A percentile compares a stretch with the other conserved stretches of the same genome.
phyloP scores from a whole-genome alignment of 2,329 filamentous ascomycete genomes.

The Fusarium xylarioides region DNA sequence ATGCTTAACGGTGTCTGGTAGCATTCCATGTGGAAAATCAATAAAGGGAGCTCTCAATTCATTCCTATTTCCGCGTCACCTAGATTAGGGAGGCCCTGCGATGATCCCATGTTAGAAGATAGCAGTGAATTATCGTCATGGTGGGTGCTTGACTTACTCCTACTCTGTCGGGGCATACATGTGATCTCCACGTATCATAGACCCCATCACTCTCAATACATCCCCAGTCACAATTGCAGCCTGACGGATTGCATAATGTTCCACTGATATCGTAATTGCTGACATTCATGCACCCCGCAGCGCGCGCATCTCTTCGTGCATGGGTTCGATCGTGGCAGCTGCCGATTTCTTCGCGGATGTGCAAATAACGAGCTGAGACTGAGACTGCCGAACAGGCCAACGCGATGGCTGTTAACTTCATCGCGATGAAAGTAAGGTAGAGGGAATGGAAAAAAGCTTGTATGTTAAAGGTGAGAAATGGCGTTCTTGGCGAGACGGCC shows the following conservation, averaged over 20 bases:
- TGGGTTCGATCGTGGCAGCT: neutral
- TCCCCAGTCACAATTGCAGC: neutral
- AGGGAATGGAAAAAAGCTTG: neutral
- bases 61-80: accelerated
- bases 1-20: neutral
- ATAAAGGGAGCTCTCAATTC: neutral
- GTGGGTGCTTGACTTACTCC: neutral
- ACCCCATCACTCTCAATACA: neutral
- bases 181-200: neutral
- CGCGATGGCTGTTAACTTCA: neutral
- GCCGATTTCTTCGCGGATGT: neutral
- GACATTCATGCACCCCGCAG: neutral
- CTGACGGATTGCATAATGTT: neutral
- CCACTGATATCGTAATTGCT: neutral
- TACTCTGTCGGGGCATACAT: neutral
- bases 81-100: accelerated
- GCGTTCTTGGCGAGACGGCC: neutral
- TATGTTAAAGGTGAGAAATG: neutral
- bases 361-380: neutral
- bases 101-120: accelerated
- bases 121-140: accelerated
- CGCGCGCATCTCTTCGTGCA: neutral
- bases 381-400: accelerated
- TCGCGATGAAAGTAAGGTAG: neutral
- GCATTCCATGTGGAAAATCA: neutral